Evolutionary conservation across 2,329 filamentous ascomycete genomes (phyloP).

Genomic region (Sarocladium brachiariae): DNA sequence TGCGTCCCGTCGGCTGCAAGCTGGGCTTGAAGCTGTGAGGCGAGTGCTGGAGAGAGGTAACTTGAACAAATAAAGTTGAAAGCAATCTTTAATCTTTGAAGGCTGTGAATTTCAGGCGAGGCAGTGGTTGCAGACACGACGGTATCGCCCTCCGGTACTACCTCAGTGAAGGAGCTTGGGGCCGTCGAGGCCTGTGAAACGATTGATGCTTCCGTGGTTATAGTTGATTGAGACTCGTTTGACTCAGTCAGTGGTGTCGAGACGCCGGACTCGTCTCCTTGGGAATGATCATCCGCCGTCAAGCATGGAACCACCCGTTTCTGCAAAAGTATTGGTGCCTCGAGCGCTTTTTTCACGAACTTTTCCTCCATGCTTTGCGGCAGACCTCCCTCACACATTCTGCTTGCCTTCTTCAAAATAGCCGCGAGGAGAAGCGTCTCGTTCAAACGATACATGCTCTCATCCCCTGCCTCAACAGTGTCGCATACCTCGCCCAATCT

Average conservation of each 20-base stretch:
- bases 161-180: conserved; percentile 35
- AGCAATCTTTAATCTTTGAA: conserved; percentile 59
- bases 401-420: conserved; percentile 64
- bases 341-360: conserved; percentile 70
- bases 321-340: conserved; percentile 66
- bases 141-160: conserved; percentile 23
- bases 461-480: conserved; percentile 72
- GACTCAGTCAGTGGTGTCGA: conserved; percentile 23
- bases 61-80: conserved; percentile 57
- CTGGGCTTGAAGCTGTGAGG: conserved; percentile 32
- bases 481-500: conserved; percentile 72
- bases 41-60: conserved; percentile 47
- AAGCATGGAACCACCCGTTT: conserved; percentile 45
- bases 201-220: conserved; percentile 28
- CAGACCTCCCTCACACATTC: conserved; percentile 57
- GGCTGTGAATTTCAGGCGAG: conserved; percentile 40
- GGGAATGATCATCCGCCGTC: conserved; percentile 4
- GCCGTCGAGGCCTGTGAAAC: conserved; percentile 37
- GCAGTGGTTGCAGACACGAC: conserved; percentile 38
- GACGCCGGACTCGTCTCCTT: conserved; percentile 19
- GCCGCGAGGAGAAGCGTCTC: conserved; percentile 61
- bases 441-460: conserved; percentile 77
- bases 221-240: conserved; percentile 33
- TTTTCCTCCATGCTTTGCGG: conserved; percentile 79
- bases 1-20: conserved; percentile 29